These are phyloP conservation scores for Pleurostoma richardsiae DNA, from an alignment of 2,329 filamentous ascomycete species.

Conservation along the genomic window DNA sequence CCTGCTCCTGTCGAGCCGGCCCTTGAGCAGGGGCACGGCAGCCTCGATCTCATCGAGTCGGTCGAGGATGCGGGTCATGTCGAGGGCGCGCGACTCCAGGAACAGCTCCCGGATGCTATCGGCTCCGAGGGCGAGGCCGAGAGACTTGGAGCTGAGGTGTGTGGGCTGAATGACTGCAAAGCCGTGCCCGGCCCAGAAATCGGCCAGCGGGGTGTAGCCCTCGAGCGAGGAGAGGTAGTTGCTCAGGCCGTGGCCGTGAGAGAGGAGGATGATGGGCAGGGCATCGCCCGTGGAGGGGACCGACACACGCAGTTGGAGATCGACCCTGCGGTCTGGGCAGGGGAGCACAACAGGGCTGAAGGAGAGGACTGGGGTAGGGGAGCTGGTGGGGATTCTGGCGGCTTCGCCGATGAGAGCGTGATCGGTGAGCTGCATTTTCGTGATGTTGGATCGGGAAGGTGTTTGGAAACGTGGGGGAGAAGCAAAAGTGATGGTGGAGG, in stretches of 20 bases:
- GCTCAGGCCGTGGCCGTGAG: slow-evolving; percentile 31
- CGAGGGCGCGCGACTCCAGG: slow-evolving; percentile 24
- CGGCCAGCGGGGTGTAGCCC: slow-evolving; percentile 32
- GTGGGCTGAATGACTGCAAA: slow-evolving; percentile 38
- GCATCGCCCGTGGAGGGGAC: slow-evolving; percentile 20
- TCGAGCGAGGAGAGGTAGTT: slow-evolving; percentile 33
- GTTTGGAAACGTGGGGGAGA: not conserved
- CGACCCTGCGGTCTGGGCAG: slow-evolving; percentile 15
- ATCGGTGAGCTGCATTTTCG: slow-evolving; percentile 9
- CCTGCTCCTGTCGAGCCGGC: slow-evolving; percentile 24
- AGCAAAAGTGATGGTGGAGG: not conserved
- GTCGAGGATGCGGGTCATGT: slow-evolving; percentile 31
- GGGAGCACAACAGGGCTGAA: slow-evolving; percentile 23
- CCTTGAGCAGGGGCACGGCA: slow-evolving; percentile 22
- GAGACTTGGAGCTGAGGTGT: slow-evolving; percentile 28
- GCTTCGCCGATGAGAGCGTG: slow-evolving; percentile 16
- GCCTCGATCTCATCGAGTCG: slow-evolving; percentile 27
- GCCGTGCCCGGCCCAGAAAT: slow-evolving; percentile 35
- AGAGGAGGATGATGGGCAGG: slow-evolving; percentile 34
- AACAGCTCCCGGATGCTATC: slow-evolving; percentile 17
- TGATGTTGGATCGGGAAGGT: not conserved
- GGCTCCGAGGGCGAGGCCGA: slow-evolving; percentile 13
- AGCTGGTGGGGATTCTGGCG: slow-evolving; percentile 23
- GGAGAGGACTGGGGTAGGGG: slow-evolving; percentile 21
- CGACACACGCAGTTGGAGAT: slow-evolving; percentile 29